A percentile compares a stretch with the other conserved stretches of the same genome.
phyloP scores from a whole-genome alignment of 192 early-diverging fungal genomes.

The Geranomyces variabilis region DNA sequence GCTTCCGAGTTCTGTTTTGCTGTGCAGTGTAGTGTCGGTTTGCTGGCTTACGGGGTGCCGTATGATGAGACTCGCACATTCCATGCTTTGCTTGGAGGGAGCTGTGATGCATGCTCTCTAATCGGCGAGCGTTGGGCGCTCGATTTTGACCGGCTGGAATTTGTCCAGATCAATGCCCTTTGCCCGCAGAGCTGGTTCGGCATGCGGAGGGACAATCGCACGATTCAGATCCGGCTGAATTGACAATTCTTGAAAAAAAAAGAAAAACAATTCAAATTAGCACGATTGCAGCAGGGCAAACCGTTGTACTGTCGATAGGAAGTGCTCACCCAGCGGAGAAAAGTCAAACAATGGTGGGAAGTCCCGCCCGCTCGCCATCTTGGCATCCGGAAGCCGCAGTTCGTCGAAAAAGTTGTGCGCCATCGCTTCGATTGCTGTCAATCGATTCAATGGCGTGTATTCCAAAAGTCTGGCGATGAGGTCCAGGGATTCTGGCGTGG shows the following conservation, averaged over 20 bases:
- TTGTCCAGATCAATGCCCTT: constrained; percentile 75
- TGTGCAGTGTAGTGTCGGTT: too few species aligned
- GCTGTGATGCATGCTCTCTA: background rate
- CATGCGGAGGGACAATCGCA: constrained; percentile 82
- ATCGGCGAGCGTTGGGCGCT: constrained; percentile 33
- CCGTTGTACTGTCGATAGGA: background rate
- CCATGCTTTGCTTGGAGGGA: too few species aligned
- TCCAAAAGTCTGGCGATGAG: constrained; percentile 84
- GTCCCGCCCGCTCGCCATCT: constrained; percentile 78
- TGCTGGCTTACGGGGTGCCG: too few species aligned
- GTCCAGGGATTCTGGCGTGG: constrained; percentile 83
- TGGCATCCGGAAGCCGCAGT: constrained; percentile 81
- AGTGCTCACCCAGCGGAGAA: constrained; percentile 13
- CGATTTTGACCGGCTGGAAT: constrained; percentile 68
- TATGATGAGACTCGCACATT: too few species aligned
- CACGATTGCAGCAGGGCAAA: background rate
- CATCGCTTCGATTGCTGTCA: constrained; percentile 89
- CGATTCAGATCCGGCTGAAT: constrained; percentile 81
- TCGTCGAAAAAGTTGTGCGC: constrained; percentile 97
- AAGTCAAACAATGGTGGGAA: constrained; percentile 95
- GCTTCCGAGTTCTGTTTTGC: too few species aligned
- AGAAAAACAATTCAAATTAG: background rate
- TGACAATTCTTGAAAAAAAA: constrained; percentile 71
- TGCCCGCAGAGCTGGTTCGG: constrained; percentile 61
- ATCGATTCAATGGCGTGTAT: constrained; percentile 84